Evolutionary conservation across 2,329 filamentous ascomycete species (phyloP), one percentile per base, ranked within the genome.

Genomic region (Lecanicillium sp.): DNA sequence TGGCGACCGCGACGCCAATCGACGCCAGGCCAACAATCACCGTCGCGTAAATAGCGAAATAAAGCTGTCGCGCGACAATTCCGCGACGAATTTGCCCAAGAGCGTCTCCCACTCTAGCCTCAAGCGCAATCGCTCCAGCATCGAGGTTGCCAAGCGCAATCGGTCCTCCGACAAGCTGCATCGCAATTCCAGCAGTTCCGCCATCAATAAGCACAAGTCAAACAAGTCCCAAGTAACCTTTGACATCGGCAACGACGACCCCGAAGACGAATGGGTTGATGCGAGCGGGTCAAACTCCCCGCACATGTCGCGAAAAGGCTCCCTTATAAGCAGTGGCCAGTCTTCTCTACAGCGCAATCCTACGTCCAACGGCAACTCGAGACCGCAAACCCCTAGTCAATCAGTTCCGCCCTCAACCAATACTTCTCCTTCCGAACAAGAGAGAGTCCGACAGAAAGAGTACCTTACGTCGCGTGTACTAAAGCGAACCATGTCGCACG

Each of bases 381-480:
- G 60, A 53, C 61, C 66, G n/a, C 58, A 62, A 21, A 67, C 64
- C 6, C 64, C 66, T 40, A 60, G 45, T 53, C 61, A 62, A 27
- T 53, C 53, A 38, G 36, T 49, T 10, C 50, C 40, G 36, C 41
- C 49, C 10, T 47, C 51, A n/a, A 48, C 51, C 35, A 48, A 44
- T 46, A 43, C 27, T 53, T 57, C 56, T 44, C 63, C 58, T 17
- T 64, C 67, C 20, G 66, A 70, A 32, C 68, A 67, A 49, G 65
- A 72, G 50, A 69, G 67, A 24, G 59, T 65, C 12, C 69, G 73
- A 29, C 81, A 83, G 58, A 83, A 80, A 51, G 78, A 82, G 56
- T 79, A 83, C 52, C 75, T 87, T 44, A 87, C 84, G 6, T 82
- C 83, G 24, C 75, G 82, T 50, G 65, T 87, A 30, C 71, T 89